Evolutionary conservation across 176 grass and related monocot species (phyloP).

Genomic region (Musa acuminata): DNA sequence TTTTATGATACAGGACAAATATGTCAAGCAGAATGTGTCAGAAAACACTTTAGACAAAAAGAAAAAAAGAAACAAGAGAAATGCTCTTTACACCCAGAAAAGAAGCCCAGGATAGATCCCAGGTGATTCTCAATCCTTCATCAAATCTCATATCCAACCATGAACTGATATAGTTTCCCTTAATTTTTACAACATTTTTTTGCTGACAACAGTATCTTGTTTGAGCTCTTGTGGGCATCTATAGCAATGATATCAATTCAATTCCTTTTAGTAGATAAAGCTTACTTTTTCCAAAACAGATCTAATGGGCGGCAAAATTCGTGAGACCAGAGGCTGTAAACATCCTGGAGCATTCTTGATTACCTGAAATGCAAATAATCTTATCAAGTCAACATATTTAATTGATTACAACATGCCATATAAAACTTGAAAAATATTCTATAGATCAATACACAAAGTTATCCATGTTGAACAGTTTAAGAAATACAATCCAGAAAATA

Average conservation of each 20-base stretch:
- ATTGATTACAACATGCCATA: neutral
- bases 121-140: too few species aligned
- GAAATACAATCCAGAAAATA: too few species aligned
- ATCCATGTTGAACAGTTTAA: too few species aligned
- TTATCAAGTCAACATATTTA: slow-evolving; percentile 27
- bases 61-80: too few species aligned
- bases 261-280: slow-evolving; percentile 17
- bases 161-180: too few species aligned
- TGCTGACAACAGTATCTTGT: too few species aligned
- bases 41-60: neutral
- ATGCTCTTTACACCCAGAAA: slow-evolving; percentile 14
- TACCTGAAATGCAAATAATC: slow-evolving; percentile 61
- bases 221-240: slow-evolving; percentile 1
- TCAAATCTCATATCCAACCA: too few species aligned
- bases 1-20: slow-evolving; percentile 17
- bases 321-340: slow-evolving; percentile 58
- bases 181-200: too few species aligned
- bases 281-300: slow-evolving; percentile 75
- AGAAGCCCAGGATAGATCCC: neutral
- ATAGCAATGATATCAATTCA: neutral
- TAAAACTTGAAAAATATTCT: neutral
- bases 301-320: slow-evolving; percentile 66
- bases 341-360: slow-evolving; percentile 91
- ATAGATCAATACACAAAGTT: too few species aligned
- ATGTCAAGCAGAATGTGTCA: slow-evolving; percentile 10